Percentiles rank a stretch among this genome's conserved stretches.
Evolutionary conservation across 345 rosid species (phyloP).

Genomic region (Carallia pectinifolia): DNA sequence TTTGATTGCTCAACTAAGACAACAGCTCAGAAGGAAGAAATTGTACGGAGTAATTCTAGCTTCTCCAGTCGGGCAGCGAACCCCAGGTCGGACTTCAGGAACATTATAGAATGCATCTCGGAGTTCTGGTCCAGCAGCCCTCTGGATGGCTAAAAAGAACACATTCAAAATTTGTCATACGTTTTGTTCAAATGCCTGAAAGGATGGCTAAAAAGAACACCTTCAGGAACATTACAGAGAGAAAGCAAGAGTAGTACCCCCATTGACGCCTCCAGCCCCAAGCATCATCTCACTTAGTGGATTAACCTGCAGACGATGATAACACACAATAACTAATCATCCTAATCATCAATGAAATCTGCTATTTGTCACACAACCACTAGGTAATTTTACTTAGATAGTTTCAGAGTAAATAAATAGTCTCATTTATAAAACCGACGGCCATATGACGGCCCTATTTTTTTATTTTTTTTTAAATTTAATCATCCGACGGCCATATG

Average conservation of each 20-base stretch:
- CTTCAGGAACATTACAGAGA: neutral
- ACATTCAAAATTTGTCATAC: neutral
- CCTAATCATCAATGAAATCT: neutral
- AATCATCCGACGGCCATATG: too few relatives aligned
- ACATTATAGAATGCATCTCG: constrained; percentile 60
- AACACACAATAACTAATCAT: too few relatives aligned
- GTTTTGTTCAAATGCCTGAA: too few relatives aligned
- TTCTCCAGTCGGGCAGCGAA: constrained; percentile 83
- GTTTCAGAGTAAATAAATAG: too few relatives aligned
- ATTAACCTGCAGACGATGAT: constrained; percentile 45
- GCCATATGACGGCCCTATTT: neutral
- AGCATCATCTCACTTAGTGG: constrained; percentile 86
- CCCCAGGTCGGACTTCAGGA: constrained; percentile 61
- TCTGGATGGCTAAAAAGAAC: constrained; percentile 54
- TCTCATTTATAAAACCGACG: neutral
- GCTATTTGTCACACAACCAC: too few relatives aligned
- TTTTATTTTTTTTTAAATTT: too few relatives aligned
- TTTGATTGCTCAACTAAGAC: neutral
- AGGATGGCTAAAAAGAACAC: too few relatives aligned
- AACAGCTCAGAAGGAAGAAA: constrained; percentile 1
- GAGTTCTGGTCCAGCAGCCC: constrained; percentile 80
- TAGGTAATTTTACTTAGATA: too few relatives aligned
- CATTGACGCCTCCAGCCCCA: constrained; percentile 96
- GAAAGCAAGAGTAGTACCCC: constrained; percentile 42
- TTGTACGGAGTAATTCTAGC: constrained; percentile 78